Evolutionary conservation across 1,284 basidiomycete species (phyloP), one percentile per base, ranked within the genome.

Genomic region (Rhodotorula sp.): DNA sequence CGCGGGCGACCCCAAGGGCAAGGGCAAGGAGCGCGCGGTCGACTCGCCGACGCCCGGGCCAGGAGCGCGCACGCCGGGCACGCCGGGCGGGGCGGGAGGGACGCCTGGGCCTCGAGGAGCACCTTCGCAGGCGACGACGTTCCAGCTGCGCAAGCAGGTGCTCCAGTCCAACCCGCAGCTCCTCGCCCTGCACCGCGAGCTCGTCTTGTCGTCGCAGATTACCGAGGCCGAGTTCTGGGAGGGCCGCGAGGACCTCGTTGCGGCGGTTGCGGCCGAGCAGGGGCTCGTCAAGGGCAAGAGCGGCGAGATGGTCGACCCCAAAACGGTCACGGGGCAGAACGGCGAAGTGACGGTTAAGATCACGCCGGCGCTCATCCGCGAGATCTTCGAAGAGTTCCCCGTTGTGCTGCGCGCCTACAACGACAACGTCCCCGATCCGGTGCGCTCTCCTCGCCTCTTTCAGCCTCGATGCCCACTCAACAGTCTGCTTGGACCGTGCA

Each of bases 351-450:
- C 90, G 80, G 94, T 98, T 73, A 88, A 90, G 77, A 90, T 99
- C 71, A 96, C 94, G 3, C 92, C 92, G 12, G 93, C 96, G 81
- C 85, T 97, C 52, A 91, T 96, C 53, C 88, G 91, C 77, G 95
- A 98, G 79, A 93, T 99, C 60, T 99, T 99, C 78, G 94, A 97
- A 77, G 95, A 97, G 84, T 98, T 95, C 79, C 96, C 97, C 3
- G 90, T 97, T 48, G 92, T 99, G 12, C 89, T 90, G 61, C 90
- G 89, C 79, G 95, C 94, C 1, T 97, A 96, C 80, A 89, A 85
- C 70, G 94, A 97, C 79, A 93, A 95, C 76, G 96, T 99, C 0
- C 95, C 95, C 2, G 85, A 83, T 68, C 90, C 91, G 83, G 92
- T 90, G 25, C 57, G 68, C 50, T 5, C 45, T 17, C 44, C 7